Evolutionary conservation across 1,284 basidiomycete genomes (phyloP).

Genomic region (Pseudozyma hubeiensis): DNA sequence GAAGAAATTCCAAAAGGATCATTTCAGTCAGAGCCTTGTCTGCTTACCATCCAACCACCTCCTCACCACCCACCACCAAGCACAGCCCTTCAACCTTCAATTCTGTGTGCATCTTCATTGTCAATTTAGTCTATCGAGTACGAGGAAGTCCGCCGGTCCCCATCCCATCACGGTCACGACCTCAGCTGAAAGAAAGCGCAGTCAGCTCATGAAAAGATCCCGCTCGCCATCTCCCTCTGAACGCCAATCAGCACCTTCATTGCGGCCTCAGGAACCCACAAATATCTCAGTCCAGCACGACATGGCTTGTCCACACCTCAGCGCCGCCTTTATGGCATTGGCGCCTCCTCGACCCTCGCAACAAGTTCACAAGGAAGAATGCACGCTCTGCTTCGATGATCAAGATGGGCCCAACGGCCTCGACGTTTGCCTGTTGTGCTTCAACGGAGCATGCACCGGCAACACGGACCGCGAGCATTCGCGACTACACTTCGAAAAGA

Average conservation of each 20-base stretch:
- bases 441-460: conserved; percentile 78
- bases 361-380: conserved; percentile 82
- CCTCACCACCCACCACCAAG: not conserved
- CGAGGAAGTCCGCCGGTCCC: not conserved
- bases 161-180: not conserved
- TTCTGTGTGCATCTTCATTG: no score
- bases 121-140: not conserved
- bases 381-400: conserved; percentile 94
- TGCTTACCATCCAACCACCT: not conserved
- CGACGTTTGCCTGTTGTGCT: conserved; percentile 90
- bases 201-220: conserved; percentile 43
- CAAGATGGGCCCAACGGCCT: conserved; percentile 80
- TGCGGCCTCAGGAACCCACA: conserved; percentile 6
- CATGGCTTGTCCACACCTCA: conserved; percentile 61
- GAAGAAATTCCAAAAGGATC: not conserved
- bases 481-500: conserved; percentile 66
- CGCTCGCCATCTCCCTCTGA: conserved; percentile 28
- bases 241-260: conserved; percentile 13
- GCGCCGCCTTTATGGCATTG: conserved; percentile 47
- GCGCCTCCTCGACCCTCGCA: conserved; percentile 54
- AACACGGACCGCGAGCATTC: conserved; percentile 59
- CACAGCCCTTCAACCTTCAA: no score
- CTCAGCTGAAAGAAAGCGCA: not conserved
- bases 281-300: conserved; percentile 1
- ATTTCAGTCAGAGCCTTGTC: no score